Evolutionary conservation across 768 basidiomycete genomes (phyloP), one percentile per base, ranked within the genome.

Genomic region (Hericium erinaceus): DNA sequence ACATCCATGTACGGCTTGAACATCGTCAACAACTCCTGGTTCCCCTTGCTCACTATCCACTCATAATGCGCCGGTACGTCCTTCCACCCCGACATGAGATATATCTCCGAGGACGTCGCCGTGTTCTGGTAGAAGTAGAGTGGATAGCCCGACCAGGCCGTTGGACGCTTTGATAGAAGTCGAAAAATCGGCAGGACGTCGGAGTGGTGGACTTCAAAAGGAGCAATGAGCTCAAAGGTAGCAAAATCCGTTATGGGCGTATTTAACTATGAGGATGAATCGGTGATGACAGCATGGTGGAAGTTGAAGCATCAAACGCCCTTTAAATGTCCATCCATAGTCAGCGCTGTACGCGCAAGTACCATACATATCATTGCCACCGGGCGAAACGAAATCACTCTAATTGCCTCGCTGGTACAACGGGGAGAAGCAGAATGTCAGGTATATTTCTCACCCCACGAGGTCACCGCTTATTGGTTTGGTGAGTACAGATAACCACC

Each of bases 401-500:
- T 9, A 8, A 33, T 33, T 33, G 33, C 33, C 33, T 33, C 33
- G 9, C 33, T 33, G 6, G 1, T 33, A 33, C 33, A 33, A 33
- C 9, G 8, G 5, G 33, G 33, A 8, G 33, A 33, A 33, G 33
- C 33, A 7, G 33, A 33, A 33, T 2, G 33, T 33, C 33, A 33
- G 33, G 33, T 33, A 33, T 33, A 33, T 33, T 33, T 33, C 33
- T 33, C 9, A 10, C 33, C 33, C 33, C 6, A 10, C 28, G 33
- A 33, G 33, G 9, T 33, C 33, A 33, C 33, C 33, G 33, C 9
- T 33, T 33, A 33, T 33, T 33, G 33, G 33, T 10, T 33, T 33
- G 33, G 33, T 33, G 33, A 33, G 66, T 86, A 88, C 44, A 70
- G 68, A 69, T 88, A 89, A 1, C 92, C 91, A 13, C 87, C 87